A percentile compares a stretch with the other conserved stretches of the same genome.
These are phyloP conservation scores for Lenzites betulinus DNA, from an alignment of 768 basidiomycete species.

Conservation along the genomic window DNA sequence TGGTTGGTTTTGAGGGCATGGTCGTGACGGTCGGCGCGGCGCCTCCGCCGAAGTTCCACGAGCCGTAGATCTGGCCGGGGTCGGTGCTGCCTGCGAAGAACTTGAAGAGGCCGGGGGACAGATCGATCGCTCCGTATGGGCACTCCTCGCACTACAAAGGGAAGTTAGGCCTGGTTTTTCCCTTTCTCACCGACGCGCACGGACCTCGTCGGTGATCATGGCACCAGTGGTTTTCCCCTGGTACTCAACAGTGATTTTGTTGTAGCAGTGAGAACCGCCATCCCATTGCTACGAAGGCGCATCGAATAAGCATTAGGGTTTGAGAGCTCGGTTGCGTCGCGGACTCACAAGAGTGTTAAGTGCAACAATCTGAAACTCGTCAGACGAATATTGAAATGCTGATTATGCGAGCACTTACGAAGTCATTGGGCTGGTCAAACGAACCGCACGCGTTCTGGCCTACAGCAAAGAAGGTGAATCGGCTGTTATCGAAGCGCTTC, in stretches of 20 bases:
- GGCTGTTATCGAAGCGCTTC: slow-evolving; percentile 21
- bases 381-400: not conserved
- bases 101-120: slow-evolving; percentile 57
- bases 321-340: not conserved
- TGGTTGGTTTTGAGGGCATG: slow-evolving; percentile 10
- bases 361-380: slow-evolving; percentile 53
- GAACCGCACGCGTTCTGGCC: slow-evolving; percentile 24
- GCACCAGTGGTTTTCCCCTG: slow-evolving; percentile 59
- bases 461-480: slow-evolving; percentile 22
- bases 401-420: slow-evolving; percentile 8
- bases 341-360: slow-evolving; percentile 33
- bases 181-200: slow-evolving; percentile 24
- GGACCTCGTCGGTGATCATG: slow-evolving; percentile 61
- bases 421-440: slow-evolving; percentile 21
- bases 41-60: slow-evolving; percentile 55
- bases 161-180: not conserved
- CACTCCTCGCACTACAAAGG: slow-evolving; percentile 61
- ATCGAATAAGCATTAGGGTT: not conserved
- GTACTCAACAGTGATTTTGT: slow-evolving; percentile 61
- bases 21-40: slow-evolving; percentile 20
- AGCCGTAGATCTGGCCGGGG: slow-evolving; percentile 58
- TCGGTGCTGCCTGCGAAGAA: slow-evolving; percentile 45
- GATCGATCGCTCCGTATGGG: slow-evolving; percentile 60
- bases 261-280: slow-evolving; percentile 52
- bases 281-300: slow-evolving; percentile 52